Conservation (phyloP, 1,139 yeast species). For the Kazachstania sp. region DNA sequence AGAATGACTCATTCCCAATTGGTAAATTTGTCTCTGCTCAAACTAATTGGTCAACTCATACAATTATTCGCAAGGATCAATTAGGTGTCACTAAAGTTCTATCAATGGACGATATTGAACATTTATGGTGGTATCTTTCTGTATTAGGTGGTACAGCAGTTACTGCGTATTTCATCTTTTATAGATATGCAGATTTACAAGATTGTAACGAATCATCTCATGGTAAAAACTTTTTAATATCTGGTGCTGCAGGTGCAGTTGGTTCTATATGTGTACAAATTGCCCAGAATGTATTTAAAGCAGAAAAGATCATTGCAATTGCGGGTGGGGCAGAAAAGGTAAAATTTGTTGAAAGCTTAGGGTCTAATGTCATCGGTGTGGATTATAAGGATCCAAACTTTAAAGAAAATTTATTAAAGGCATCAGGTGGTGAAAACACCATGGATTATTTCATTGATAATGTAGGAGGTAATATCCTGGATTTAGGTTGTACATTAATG, state of each 20-base stretch:
- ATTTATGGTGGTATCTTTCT: slow-evolving; percentile 38
- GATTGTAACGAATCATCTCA: slow-evolving; percentile 25
- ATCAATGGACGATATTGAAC: slow-evolving; percentile 31
- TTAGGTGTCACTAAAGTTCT: slow-evolving; percentile 13
- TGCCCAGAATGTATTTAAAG: slow-evolving; percentile 47
- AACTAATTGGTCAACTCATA: slow-evolving; percentile 39
- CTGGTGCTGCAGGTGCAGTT: slow-evolving; percentile 68
- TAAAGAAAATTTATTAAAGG: slow-evolving; percentile 37
- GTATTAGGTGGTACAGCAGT: slow-evolving; percentile 50
- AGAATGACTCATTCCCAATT: slow-evolving; percentile 32
- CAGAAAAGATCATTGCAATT: slow-evolving; percentile 52
- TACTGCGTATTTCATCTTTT: slow-evolving; percentile 55
- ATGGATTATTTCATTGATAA: slow-evolving; percentile 47
- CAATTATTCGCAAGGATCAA: slow-evolving; percentile 26
- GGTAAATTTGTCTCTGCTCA: slow-evolving; percentile 39
- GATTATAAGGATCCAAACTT: slow-evolving; percentile 47
- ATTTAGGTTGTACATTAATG: slow-evolving; percentile 37
- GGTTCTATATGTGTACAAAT: slow-evolving; percentile 56
- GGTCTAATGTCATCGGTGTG: slow-evolving; percentile 42
- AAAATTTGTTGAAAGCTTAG: slow-evolving; percentile 46
- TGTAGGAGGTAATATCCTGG: slow-evolving; percentile 58
- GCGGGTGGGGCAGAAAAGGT: slow-evolving; percentile 55
- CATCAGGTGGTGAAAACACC: slow-evolving; percentile 38
- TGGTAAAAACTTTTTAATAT: slow-evolving; percentile 41
- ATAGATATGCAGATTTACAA: slow-evolving; percentile 37